These are phyloP conservation scores for Trichophyton simii DNA, from an alignment of 2,329 filamentous ascomycete genomes.

Conservation along the genomic window DNA sequence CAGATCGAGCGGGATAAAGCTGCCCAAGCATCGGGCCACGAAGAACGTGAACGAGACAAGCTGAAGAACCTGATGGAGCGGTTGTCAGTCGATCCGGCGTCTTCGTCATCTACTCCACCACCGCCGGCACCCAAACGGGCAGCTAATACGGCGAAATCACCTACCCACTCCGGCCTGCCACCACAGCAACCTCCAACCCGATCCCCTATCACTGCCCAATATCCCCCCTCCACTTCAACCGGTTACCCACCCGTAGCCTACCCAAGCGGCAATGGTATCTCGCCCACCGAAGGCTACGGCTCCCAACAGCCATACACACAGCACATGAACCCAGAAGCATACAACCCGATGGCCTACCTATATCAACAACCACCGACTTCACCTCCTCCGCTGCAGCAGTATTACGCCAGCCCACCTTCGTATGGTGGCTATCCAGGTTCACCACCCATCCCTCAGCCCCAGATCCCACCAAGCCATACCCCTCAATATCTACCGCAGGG, in stretches of 20 bases:
- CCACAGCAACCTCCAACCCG: not conserved
- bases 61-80: constrained; percentile 85
- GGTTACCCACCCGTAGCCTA: not conserved
- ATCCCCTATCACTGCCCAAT: not conserved
- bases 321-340: constrained; percentile 32
- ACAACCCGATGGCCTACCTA: constrained; percentile 41
- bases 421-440: constrained; percentile 26
- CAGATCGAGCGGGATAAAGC: constrained; percentile 74
- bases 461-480: constrained; percentile 22
- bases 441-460: constrained; percentile 18
- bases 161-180: not conserved
- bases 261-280: constrained; percentile 10
- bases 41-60: constrained; percentile 75
- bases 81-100: constrained; percentile 63
- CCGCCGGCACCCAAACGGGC: constrained; percentile 34
- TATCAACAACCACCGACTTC: constrained; percentile 31
- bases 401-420: constrained; percentile 23
- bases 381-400: constrained; percentile 32
- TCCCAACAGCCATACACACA: constrained; percentile 15
- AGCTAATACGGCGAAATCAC: constrained; percentile 12
- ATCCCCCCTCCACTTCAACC: not conserved
- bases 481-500: constrained; percentile 45
- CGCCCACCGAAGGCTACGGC: constrained; percentile 16
- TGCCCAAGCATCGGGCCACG: constrained; percentile 44
- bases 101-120: constrained; percentile 26